Percentiles rank a stretch among this genome's conserved stretches.
Conservation (phyloP, 176 grass and related monocot species). For the Ensete glaucum region DNA sequence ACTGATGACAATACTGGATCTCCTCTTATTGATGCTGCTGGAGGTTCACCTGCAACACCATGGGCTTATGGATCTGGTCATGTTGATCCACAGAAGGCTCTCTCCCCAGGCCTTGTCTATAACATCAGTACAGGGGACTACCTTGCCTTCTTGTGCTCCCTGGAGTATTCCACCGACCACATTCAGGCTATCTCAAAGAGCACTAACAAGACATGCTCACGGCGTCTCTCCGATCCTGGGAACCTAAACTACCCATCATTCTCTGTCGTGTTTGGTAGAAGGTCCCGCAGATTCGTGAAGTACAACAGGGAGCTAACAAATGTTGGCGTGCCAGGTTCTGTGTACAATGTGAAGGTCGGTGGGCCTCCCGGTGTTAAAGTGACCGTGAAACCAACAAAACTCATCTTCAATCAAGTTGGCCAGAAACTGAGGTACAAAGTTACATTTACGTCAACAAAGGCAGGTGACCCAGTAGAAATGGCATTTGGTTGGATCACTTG, state of each 20-base stretch:
- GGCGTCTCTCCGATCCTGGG: slow-evolving; percentile 55
- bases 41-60: slow-evolving; percentile 42
- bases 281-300: slow-evolving; percentile 33
- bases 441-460: slow-evolving; percentile 40
- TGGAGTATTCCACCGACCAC: slow-evolving; percentile 40
- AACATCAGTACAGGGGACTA: slow-evolving; percentile 58
- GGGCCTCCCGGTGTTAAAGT: slow-evolving; percentile 46
- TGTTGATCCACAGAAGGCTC: slow-evolving; percentile 59
- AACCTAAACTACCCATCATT: slow-evolving; percentile 93
- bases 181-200: slow-evolving; percentile 47
- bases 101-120: slow-evolving; percentile 82
- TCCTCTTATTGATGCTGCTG: slow-evolving; percentile 47
- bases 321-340: slow-evolving; percentile 32
- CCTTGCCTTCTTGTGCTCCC: slow-evolving; percentile 70
- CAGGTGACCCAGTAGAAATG: slow-evolving; percentile 29
- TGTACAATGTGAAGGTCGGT: slow-evolving; percentile 38
- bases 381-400: slow-evolving; percentile 51
- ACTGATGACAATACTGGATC: slow-evolving; percentile 55
- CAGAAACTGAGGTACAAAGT: slow-evolving; percentile 51
- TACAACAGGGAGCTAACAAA: slow-evolving; percentile 78
- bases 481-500: slow-evolving; percentile 79
- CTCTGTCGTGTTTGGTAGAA: slow-evolving; percentile 55
- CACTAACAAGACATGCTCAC: slow-evolving; percentile 52
- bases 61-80: slow-evolving; percentile 73
- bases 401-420: slow-evolving; percentile 43